Evolutionary conservation across 768 basidiomycete genomes (phyloP), one percentile per base, ranked within the genome.

Genomic region (Phanerochaete sordida): DNA sequence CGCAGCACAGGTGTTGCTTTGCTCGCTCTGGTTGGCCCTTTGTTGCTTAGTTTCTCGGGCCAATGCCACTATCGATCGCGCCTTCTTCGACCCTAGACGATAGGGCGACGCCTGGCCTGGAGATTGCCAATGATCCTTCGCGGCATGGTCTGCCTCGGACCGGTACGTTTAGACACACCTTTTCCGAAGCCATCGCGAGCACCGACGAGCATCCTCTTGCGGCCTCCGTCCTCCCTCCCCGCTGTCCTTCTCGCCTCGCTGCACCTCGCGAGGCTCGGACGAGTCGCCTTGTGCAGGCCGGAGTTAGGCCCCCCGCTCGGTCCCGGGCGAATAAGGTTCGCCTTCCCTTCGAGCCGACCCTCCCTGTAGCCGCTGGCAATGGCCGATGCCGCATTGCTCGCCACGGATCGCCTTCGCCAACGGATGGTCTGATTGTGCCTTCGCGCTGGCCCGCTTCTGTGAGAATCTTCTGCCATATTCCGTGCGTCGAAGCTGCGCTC

Each of bases 1-100:
- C 60, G 60, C 60, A 62, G 60, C 60, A 57, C 4, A 5, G n/a
- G 46, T 31, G 47, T 33, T 30, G 56, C 56, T 19, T 33, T 33
- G 50, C 50, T n/a, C 33, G 3, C 52, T 37, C 19, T 23, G 21
- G 33, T 31, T 37, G 52, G 31, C 13, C 7, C 21, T 5, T 27
- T 54, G 37, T 39, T 24, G 52, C 52, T 23, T 15, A 30, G 21
- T 28, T 48, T 19, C 39, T 27, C 49, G 30, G 52, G 30, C 33
- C 52, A 5, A 43, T 37, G 39, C 9, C 35, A 33, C 35, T 37
- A 21, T 43, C 53, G 53, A 37, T 54, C 31, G 33, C 53, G 6
- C 21, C 33, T 11, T n/a, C 35, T 24, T 24, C 37, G 13, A 21
- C 28, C 19, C 23, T 33, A 27, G 30, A 33, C 53, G 39, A 54